Evolutionary conservation across 495 filamentous ascomycete genomes (phyloP).

Genomic region (Aspergillus diversus): DNA sequence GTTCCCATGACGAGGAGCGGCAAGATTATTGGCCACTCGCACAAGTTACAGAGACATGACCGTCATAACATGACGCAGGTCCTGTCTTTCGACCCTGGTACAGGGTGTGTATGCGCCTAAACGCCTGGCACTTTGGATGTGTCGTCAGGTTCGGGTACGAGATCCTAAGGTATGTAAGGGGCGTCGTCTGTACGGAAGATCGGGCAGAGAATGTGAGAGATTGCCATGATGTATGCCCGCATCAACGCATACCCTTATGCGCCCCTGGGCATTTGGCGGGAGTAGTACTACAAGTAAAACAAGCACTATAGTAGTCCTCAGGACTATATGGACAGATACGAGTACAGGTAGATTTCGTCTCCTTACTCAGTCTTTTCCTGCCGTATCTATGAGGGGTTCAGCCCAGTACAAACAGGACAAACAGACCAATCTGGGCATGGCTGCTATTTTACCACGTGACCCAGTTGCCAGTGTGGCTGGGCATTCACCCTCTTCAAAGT

Average conservation of each 20-base stretch:
- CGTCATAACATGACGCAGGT: conserved; percentile 15
- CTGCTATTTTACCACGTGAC: background rate
- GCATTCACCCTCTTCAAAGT: conserved; percentile 2
- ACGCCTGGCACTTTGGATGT: background rate
- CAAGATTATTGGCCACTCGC: conserved; percentile 3
- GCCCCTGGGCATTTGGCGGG: background rate
- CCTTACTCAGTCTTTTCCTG: background rate
- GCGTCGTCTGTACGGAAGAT: background rate
- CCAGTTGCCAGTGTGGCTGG: background rate
- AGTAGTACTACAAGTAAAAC: background rate
- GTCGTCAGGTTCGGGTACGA: background rate
- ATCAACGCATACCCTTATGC: background rate
- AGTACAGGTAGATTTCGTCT: background rate
- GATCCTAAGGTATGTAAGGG: conserved; percentile 10
- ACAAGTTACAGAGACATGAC: conserved; percentile 7
- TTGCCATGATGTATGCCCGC: conserved; percentile 1
- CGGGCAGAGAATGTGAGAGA: background rate
- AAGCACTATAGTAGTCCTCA: background rate
- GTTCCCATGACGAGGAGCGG: conserved; percentile 12
- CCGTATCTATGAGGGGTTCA: conserved; percentile 1
- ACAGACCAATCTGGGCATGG: background rate
- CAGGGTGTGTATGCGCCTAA: conserved; percentile 1
- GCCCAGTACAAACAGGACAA: background rate
- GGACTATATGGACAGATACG: background rate
- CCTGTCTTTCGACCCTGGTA: conserved; percentile 1